Evolutionary conservation across 2,329 filamentous ascomycete species (phyloP), one percentile per base, ranked within the genome.

Genomic region (Colletotrichum horii): DNA sequence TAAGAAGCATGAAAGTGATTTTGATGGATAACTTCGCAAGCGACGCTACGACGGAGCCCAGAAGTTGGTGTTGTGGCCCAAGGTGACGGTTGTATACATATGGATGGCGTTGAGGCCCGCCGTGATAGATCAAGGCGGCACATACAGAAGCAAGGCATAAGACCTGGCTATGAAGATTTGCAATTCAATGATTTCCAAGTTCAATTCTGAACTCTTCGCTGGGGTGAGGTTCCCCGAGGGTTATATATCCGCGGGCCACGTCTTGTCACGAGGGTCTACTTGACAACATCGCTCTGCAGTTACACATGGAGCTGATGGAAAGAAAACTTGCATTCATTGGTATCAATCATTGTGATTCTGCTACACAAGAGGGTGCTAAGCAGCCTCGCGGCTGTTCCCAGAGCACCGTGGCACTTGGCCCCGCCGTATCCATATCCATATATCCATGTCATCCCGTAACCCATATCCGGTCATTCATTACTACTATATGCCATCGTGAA

Each of bases 1-100:
- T 90, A 85, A 84, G 36, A 12, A 48, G 30, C 32, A 24, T 14
- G 43, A 52, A 22, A 22, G 43, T 52, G 43, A 12, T n/a, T 26
- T 28, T n/a, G 19, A 34, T 22, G 6, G n/a, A 12, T 32, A 9
- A 30, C n/a, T 16, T 28, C 43, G n/a, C 43, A 52, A 52, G 19
- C 43, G 55, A 65, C 28, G 34, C 22, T 26, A 68, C 38, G 24
- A 55, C 36, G 34, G 36, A 30, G 36, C 24, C 30, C 24, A 55
- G 38, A 22, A 66, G 52, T 34, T n/a, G 56, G 14, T 48, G 66
- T 56, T 28, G 26, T n/a, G 22, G 43, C 6, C 6, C 43, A 52
- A 34, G 43, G 38, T 62, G 30, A 16, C 26, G 36, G 72, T 34
- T 22, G 70, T 65, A 34, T 76, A 76, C 34, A 76, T 28, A 69